phyloP scores from a whole-genome alignment of 495 filamentous ascomycete genomes.

The Hypoxylon trugodes region DNA sequence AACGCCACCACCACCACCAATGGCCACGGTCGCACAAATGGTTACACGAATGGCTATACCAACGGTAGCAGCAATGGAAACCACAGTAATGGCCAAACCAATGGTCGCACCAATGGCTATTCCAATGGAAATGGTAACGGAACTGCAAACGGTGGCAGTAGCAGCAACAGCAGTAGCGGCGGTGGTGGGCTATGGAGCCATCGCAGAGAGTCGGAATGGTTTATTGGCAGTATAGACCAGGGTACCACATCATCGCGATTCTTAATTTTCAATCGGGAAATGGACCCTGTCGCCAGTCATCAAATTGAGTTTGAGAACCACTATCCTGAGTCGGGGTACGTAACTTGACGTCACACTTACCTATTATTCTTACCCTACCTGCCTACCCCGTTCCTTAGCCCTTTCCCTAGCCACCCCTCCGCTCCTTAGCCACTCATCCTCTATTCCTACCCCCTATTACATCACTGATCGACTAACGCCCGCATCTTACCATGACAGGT shows the following conservation, averaged over 20 bases:
- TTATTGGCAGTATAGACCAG: slow-evolving; percentile 79
- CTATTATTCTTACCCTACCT: background rate
- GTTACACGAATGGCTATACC: slow-evolving; percentile 11
- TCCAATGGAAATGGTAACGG: slow-evolving; percentile 14
- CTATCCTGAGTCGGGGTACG: slow-evolving; percentile 89
- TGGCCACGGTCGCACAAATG: slow-evolving; percentile 3
- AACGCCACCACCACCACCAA: slow-evolving; percentile 11
- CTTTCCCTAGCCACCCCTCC: too few relatives aligned
- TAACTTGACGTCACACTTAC: slow-evolving; percentile 29
- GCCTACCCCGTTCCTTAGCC: too few relatives aligned
- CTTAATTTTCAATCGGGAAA: slow-evolving; percentile 85
- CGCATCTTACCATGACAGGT: slow-evolving; percentile 59
- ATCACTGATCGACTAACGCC: slow-evolving; percentile 24
- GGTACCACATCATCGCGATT: slow-evolving; percentile 94
- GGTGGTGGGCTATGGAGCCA: too few relatives aligned
- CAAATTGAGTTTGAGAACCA: slow-evolving; percentile 92
- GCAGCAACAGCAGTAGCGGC: background rate
- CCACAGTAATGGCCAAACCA: slow-evolving; percentile 5
- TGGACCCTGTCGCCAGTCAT: slow-evolving; percentile 83
- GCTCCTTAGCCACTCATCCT: too few relatives aligned
- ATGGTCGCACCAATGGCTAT: slow-evolving; percentile 7
- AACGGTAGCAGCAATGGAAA: background rate
- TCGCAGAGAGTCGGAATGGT: too few relatives aligned
- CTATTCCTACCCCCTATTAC: slow-evolving; percentile 13
- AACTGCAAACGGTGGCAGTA: background rate